Evolutionary conservation across 768 basidiomycete species (phyloP).

Genomic region (Mycena maculata): DNA sequence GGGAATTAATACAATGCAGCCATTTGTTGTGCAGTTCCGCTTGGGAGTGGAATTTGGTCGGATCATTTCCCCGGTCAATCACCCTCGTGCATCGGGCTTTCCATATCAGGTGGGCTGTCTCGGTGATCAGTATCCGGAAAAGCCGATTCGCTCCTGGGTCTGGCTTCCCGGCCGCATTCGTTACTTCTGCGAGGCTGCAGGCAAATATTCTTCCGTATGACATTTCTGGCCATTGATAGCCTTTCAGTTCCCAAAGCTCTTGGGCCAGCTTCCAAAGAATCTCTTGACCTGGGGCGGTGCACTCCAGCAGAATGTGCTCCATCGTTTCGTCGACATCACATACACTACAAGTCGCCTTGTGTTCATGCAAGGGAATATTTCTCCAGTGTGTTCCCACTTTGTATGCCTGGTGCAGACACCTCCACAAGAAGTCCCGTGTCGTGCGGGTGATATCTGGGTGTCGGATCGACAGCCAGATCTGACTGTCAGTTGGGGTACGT

Average conservation of each 20-base stretch:
- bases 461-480: too few species aligned
- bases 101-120: conserved; percentile 37
- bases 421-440: too few species aligned
- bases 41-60: too few species aligned
- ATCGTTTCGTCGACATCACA: conserved; percentile 14
- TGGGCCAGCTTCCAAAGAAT: conserved; percentile 19
- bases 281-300: conserved; percentile 9
- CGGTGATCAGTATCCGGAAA: conserved; percentile 31
- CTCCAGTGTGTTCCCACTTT: conserved; percentile 16
- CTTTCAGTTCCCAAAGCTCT: conserved; percentile 16
- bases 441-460: too few species aligned
- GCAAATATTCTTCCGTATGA: conserved; percentile 21
- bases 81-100: conserved; percentile 29
- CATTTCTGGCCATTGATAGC: not conserved
- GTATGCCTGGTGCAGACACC: conserved; percentile 1
- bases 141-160: conserved; percentile 16
- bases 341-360: not conserved
- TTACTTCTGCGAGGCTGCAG: not conserved
- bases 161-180: conserved; percentile 6
- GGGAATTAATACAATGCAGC: not conserved
- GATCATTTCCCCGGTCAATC: conserved; percentile 24
- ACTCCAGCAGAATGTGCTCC: conserved; percentile 26
- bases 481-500: too few species aligned
- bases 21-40: too few species aligned
- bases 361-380: conserved; percentile 3